Evolutionary conservation across 2,329 filamentous ascomycete genomes (phyloP).

Genomic region (Chlorencoelia australis): DNA sequence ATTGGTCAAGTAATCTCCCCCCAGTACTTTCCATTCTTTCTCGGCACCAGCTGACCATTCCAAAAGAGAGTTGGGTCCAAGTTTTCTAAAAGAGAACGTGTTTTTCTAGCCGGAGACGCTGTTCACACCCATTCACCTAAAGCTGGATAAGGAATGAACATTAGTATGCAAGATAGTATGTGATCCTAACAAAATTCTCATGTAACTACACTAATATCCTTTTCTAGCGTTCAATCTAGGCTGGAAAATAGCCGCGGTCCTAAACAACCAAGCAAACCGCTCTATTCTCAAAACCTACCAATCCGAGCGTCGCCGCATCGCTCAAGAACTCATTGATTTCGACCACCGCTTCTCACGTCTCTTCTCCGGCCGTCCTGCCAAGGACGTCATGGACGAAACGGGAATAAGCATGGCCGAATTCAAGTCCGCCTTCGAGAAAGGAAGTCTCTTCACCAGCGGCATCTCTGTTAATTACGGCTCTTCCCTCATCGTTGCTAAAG

Average conservation of each 20-base stretch:
- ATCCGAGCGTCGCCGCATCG: slow-evolving; percentile 49
- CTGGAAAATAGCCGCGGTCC: slow-evolving; percentile 40
- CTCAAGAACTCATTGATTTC: slow-evolving; percentile 56
- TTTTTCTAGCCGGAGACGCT: slow-evolving; percentile 46
- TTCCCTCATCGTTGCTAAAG: slow-evolving; percentile 46
- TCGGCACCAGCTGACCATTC: no score
- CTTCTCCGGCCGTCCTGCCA: slow-evolving; percentile 45
- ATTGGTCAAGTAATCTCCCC: no score
- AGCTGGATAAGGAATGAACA: slow-evolving; percentile 52
- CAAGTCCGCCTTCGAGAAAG: slow-evolving; percentile 49
- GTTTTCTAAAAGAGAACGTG: slow-evolving; percentile 28
- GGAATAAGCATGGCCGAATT: slow-evolving; percentile 54
- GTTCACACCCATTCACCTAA: slow-evolving; percentile 50
- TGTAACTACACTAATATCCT: slow-evolving; percentile 32
- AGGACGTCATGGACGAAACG: slow-evolving; percentile 29
- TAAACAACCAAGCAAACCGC: slow-evolving; percentile 34
- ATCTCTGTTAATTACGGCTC: slow-evolving; percentile 47
- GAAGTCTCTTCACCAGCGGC: slow-evolving; percentile 49
- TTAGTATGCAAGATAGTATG: slow-evolving; percentile 52
- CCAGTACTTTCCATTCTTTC: no score
- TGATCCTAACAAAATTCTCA: no score
- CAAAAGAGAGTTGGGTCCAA: slow-evolving; percentile 46
- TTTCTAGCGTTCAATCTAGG: slow-evolving; percentile 49
- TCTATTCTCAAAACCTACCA: slow-evolving; percentile 50
- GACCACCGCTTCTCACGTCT: slow-evolving; percentile 47